Base-by-base conservation (phyloP, 139 green algal species). In the Chlorella sp. region DNA sequence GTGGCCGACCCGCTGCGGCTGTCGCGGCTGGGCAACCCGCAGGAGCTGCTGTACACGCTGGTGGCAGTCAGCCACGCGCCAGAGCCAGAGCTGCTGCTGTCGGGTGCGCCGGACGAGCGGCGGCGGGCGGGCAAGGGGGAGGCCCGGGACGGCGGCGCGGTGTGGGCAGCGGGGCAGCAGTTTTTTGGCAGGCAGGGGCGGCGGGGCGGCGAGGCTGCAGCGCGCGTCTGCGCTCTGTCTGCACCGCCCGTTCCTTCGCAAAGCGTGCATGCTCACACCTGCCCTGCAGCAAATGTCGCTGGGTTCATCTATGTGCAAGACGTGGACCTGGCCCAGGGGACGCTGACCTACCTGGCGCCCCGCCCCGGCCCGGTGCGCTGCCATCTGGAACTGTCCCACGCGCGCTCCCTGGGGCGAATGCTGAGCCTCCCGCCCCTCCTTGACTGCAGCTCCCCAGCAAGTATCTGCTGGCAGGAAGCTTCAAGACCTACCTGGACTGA, bases 271-370 rank as follows among this genome's bases (percentile, higher is more conserved):
- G 36, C 71, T 14, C 2, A 0, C 36, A 19, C 67, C 77, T 21
- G 87, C 27, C 71, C 90, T 8, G 77, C 81, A 41, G 76, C 74
- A 19, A 98, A 96, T 61, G 79, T 97, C 19, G 94, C 94, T 0
- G 94, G 94, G 8, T 98, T 98, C 79, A 82, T 97, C 43, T 91
- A 93, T 65, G 79, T 97, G 14, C 87, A 88, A 25, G 78, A 89
- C 17, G 88, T 98, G 12, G 93, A 98, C 61, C 53, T 87, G 21
- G 75, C 70, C 0, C 74, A 83, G 23, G 83, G 86, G 8, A 90
- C 62, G 0, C 53, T 97, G 8, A 97, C 90, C 2, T 93, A 91
- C 78, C 77, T 97, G 35, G 61, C 86, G 8, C 94, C 94, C 25
- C 86, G 86, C 42, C 74, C 88, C 17, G 92, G 91, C 5, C 27